phyloP scores from a whole-genome alignment of 1,284 basidiomycete species.

The Boletus albobrunnescens region DNA sequence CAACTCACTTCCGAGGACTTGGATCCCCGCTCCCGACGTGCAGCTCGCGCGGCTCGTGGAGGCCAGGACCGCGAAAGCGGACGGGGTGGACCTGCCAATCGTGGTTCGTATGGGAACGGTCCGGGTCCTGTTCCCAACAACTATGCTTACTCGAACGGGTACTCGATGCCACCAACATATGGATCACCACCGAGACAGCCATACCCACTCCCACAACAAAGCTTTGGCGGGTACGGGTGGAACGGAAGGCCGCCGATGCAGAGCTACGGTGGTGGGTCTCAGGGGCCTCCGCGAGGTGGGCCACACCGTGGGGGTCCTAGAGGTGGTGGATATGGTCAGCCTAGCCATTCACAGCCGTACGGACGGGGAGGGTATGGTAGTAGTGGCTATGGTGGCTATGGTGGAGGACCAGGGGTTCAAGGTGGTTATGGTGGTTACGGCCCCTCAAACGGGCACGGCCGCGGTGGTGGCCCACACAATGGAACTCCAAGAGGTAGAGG shows the following conservation, averaged over 20 bases:
- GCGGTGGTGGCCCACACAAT: slow-evolving; percentile 35
- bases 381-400: slow-evolving; percentile 4
- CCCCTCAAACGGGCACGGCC: slow-evolving; percentile 45
- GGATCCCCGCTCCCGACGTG: slow-evolving; percentile 46
- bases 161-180: slow-evolving; percentile 21
- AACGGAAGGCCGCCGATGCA: slow-evolving; percentile 30
- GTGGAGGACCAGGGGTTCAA: too few relatives aligned
- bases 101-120: slow-evolving; percentile 33
- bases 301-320: slow-evolving; percentile 24
- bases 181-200: slow-evolving; percentile 21
- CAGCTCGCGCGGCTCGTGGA: slow-evolving; percentile 42
- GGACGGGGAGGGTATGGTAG: slow-evolving; percentile 31
- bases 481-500: slow-evolving; percentile 37
- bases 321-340: slow-evolving; percentile 27
- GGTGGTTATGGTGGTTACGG: slow-evolving; percentile 33
- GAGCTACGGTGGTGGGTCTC: slow-evolving; percentile 24
- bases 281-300: slow-evolving; percentile 27
- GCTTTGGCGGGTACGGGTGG: slow-evolving; percentile 34
- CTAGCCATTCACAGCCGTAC: slow-evolving; percentile 21
- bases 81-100: slow-evolving; percentile 30
- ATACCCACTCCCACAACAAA: slow-evolving; percentile 18
- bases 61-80: slow-evolving; percentile 40
- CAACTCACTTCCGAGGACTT: slow-evolving; percentile 73
- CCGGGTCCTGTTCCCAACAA: slow-evolving; percentile 23
- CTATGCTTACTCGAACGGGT: slow-evolving; percentile 19